Percentiles rank a stretch among this genome's conserved stretches.
Evolutionary conservation across 2,329 filamentous ascomycete genomes (phyloP).

Genomic region (Exophiala mesophila): DNA sequence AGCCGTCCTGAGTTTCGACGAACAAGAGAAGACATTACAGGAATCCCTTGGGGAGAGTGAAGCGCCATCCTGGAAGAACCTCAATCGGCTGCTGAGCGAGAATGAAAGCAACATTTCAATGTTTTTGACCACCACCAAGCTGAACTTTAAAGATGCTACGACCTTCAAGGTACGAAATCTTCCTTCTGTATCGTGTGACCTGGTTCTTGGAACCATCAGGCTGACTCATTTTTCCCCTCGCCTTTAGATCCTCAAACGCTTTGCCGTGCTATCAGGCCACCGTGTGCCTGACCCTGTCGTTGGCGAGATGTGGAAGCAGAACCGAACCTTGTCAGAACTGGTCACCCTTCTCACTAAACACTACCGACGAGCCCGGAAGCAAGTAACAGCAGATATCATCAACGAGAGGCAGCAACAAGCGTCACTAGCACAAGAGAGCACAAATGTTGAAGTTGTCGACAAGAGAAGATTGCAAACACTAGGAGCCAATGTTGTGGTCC

Average conservation of each 20-base stretch:
- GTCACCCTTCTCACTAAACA: constrained; percentile 32
- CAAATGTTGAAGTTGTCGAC: neutral
- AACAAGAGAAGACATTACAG: constrained; percentile 6
- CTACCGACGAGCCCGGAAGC: constrained; percentile 32
- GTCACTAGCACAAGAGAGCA: neutral
- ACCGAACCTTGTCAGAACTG: constrained; percentile 52
- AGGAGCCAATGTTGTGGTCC: constrained; percentile 62
- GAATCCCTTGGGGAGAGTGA: neutral
- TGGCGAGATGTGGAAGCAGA: constrained; percentile 47
- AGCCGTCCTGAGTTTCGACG: constrained; percentile 8
- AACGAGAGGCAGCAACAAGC: constrained; percentile 3
- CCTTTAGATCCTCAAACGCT: constrained; percentile 68
- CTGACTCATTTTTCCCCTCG: neutral
- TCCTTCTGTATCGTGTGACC: too few species aligned
- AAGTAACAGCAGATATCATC: neutral
- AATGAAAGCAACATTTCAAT: constrained; percentile 27
- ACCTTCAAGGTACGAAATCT: constrained; percentile 73
- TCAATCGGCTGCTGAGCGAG: neutral
- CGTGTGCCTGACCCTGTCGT: constrained; percentile 68
- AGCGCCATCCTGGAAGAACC: neutral
- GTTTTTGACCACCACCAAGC: constrained; percentile 48
- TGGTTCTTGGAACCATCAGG: too few species aligned
- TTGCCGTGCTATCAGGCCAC: constrained; percentile 75
- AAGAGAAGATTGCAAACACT: constrained; percentile 3
- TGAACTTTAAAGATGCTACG: constrained; percentile 42